These are phyloP conservation scores for Talaromyces sp. DNA, from an alignment of 2,329 filamentous ascomycete genomes.

Conservation along the genomic window DNA sequence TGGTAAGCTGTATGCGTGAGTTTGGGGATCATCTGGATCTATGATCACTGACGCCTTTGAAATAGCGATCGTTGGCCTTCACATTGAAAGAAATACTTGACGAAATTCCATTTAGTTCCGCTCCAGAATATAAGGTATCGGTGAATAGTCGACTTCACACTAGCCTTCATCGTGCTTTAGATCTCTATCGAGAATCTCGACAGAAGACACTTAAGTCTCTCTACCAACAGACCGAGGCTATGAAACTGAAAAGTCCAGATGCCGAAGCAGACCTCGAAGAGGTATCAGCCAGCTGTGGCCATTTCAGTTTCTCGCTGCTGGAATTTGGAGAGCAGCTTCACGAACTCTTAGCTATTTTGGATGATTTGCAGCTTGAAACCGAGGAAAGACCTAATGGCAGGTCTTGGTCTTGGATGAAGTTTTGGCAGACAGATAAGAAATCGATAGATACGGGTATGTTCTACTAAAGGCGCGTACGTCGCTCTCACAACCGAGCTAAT, in stretches of 20 bases:
- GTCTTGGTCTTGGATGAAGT: slow-evolving; percentile 82
- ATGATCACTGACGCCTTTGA: not conserved
- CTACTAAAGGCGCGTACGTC: slow-evolving; percentile 23
- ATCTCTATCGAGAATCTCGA: slow-evolving; percentile 75
- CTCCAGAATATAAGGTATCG: slow-evolving; percentile 67
- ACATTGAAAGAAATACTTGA: slow-evolving; percentile 87
- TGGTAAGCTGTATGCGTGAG: slow-evolving; percentile 52
- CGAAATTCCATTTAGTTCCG: slow-evolving; percentile 77
- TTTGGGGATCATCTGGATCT: not conserved
- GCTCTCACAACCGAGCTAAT: not conserved
- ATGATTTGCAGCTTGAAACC: slow-evolving; percentile 74
- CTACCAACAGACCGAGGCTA: slow-evolving; percentile 77
- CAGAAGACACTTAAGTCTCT: slow-evolving; percentile 75
- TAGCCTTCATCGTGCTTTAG: slow-evolving; percentile 78
- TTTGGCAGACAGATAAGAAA: slow-evolving; percentile 61
- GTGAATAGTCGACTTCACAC: slow-evolving; percentile 79
- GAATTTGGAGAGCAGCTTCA: slow-evolving; percentile 91
- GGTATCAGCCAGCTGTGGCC: slow-evolving; percentile 94
- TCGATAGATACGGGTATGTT: slow-evolving; percentile 19
- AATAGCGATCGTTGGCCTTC: slow-evolving; percentile 81
- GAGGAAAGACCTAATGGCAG: slow-evolving; percentile 64
- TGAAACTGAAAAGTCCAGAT: slow-evolving; percentile 65
- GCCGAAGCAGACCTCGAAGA: slow-evolving; percentile 94
- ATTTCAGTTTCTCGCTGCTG: slow-evolving; percentile 90
- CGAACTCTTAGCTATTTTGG: slow-evolving; percentile 77